Evolutionary conservation across 169 alveolate species (phyloP), one percentile per base, ranked within the genome.

Genomic region (Toxoplasma gondii): DNA sequence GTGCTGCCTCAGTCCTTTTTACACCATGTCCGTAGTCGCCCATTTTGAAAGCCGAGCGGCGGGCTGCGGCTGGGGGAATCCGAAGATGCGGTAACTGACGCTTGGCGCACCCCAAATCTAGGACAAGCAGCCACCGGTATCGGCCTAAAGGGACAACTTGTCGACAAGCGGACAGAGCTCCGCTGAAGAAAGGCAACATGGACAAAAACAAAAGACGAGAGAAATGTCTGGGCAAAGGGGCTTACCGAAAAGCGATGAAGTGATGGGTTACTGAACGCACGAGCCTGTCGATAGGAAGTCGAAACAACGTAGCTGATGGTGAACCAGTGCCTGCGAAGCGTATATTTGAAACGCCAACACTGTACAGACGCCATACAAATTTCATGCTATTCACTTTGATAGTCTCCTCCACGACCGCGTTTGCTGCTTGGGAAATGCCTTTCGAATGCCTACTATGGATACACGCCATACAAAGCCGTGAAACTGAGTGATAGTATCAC

Each of bases 51-150:
- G 31, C 45, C 44, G 41, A 38, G 24, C 84, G 84, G 29, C 84
- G 49, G 44, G 34, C 36, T 9, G 90, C 12, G 16, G 31, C 67
- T 36, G 90, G 41, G 29, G 54, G 41, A 43, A 82, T 39, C 4
- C 0, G 70, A 29, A 82, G 69, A n/a, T 82, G 90, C 69, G 67
- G 90, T 49, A 82, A 29, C 41, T 39, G 58, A 0, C 41, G 54
- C 90, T 36, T 41, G 19, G 67, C 90, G 41, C 90, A 82, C 10
- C n/a, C 34, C 9, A 82, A 36, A 36, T 82, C 90, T 7, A 82
- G 54, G 90, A 43, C 54, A 82, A 82, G 90, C 43, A 82, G 69
- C 90, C 90, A 82, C 58, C 90, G 90, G 90, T 82, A 82, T 10
- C 69, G 54, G 49, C 90, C 90, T 43, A 82, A 49, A 31, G 67